These are phyloP conservation scores for Hyphodiscus sp. DNA, from an alignment of 2,329 filamentous ascomycete genomes.

Conservation along the genomic window DNA sequence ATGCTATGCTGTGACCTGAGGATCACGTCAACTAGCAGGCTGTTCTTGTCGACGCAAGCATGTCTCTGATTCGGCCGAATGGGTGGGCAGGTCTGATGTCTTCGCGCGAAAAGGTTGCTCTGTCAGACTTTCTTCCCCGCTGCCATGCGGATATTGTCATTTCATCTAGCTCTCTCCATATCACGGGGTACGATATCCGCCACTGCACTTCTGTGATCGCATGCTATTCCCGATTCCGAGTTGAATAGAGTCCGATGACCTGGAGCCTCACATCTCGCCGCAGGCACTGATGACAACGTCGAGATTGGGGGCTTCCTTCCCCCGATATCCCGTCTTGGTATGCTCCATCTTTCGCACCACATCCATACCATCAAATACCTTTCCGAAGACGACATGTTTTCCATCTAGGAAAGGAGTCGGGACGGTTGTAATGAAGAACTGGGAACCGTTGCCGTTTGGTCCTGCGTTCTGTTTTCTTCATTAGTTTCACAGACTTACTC, in stretches of 20 bases:
- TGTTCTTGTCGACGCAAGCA: too few relatives aligned
- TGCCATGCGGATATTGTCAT: too few relatives aligned
- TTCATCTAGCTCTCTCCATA: too few relatives aligned
- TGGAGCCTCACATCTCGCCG: constrained; percentile 70
- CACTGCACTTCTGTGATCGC: too few relatives aligned
- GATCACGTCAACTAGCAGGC: too few relatives aligned
- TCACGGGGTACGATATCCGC: too few relatives aligned
- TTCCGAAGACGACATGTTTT: constrained; percentile 95
- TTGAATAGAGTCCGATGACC: background rate
- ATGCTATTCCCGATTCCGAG: too few relatives aligned
- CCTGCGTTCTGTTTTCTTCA: constrained; percentile 64
- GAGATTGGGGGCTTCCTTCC: constrained; percentile 74
- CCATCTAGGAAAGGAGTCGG: constrained; percentile 80
- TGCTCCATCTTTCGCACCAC: constrained; percentile 89
- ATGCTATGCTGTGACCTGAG: too few relatives aligned
- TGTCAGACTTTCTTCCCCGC: too few relatives aligned
- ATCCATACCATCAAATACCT: constrained; percentile 84
- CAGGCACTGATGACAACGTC: constrained; percentile 83
- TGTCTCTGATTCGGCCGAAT: too few relatives aligned
- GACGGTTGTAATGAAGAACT: constrained; percentile 95
- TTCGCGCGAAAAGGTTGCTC: too few relatives aligned
- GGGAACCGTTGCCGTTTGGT: constrained; percentile 85
- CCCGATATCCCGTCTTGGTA: constrained; percentile 68
- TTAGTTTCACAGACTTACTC: background rate
- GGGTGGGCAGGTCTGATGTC: too few relatives aligned